Evolutionary conservation across 2,329 filamentous ascomycete species (phyloP), one percentile per base, ranked within the genome.

Genomic region (Aspergillus quadricinctus): DNA sequence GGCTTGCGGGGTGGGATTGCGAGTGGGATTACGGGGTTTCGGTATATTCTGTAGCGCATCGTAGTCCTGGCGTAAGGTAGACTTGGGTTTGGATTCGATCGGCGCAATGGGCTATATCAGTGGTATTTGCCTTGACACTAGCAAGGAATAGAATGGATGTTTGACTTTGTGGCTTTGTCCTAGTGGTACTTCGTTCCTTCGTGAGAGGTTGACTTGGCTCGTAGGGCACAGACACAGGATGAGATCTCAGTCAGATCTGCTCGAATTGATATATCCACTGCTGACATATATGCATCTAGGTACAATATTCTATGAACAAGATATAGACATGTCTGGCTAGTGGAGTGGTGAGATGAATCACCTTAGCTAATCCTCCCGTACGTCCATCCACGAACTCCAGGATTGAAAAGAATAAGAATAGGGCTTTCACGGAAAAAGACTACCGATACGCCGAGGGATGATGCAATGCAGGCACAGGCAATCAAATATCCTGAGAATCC

Each of bases 401-500:
- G 14, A 37, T 37, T 17, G 14, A 17, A 37, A 17, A 7, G 31
- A 37, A n/a, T 7, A 37, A 17, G 5, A 37, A 37, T 17, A 37
- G 7, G 14, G 5, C 31, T 35, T 3, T 17, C 31, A 37, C 2
- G 5, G 5, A 7, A 14, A 37, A 14, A 29, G 5, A 37, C 17
- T 6, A 37, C 31, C 31, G 31, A 37, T 35, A 17, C 14, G 31
- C 31, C 14, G 31, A 7, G 31, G 19, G 11, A 45, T 45, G 41
- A 45, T 5, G 19, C 41, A 45, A 45, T 10, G 8, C 4, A 37
- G 35, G 10, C 35, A 14, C 17, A 17, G 35, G 35, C 2, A 14
- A 45, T 62, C 40, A 72, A 53, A 72, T 64, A 50, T 77, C 75
- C 62, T 74, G 69, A 6, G 70, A 63, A 61, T 78, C 76, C 58